Conservation (phyloP, 345 rosid genomes). For the Geranium rotundifolium region DNA sequence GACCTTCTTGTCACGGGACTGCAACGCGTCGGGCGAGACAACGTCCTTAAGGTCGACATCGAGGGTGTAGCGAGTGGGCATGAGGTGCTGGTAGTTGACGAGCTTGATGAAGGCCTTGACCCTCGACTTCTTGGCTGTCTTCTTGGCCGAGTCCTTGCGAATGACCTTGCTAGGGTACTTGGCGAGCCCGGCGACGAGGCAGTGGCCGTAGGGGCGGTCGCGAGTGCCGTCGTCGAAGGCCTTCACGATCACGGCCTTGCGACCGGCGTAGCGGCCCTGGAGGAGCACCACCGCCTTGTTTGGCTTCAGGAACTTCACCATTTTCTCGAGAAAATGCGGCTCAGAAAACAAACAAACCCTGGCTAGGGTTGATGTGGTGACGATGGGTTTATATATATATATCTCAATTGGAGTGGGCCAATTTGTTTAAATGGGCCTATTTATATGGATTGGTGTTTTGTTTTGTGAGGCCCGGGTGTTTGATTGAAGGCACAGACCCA, state of each 20-base stretch:
- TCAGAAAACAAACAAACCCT: not conserved
- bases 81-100: not conserved
- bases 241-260: slow-evolving; percentile 18
- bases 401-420: no score
- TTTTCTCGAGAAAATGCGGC: slow-evolving; percentile 4
- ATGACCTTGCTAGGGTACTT: not conserved
- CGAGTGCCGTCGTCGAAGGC: slow-evolving; percentile 2
- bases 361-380: not conserved
- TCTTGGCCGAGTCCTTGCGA: not conserved
- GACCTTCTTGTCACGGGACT: slow-evolving; percentile 16
- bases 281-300: slow-evolving; percentile 2
- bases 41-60: slow-evolving; percentile 19
- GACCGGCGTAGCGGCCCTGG: slow-evolving; percentile 19
- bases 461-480: no score
- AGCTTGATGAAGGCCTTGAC: not conserved
- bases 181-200: not conserved
- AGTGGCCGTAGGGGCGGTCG: not conserved
- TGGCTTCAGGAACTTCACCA: not conserved
- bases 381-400: not conserved
- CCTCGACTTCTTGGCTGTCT: not conserved
- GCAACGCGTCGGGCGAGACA: slow-evolving; percentile 1
- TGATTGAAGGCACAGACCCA: no score
- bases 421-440: not conserved
- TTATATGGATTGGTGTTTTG: no score
- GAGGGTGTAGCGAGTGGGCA: not conserved